phyloP scores from a whole-genome alignment of 2,329 filamentous ascomycete species.

The Pseudocercospora cruenta region DNA sequence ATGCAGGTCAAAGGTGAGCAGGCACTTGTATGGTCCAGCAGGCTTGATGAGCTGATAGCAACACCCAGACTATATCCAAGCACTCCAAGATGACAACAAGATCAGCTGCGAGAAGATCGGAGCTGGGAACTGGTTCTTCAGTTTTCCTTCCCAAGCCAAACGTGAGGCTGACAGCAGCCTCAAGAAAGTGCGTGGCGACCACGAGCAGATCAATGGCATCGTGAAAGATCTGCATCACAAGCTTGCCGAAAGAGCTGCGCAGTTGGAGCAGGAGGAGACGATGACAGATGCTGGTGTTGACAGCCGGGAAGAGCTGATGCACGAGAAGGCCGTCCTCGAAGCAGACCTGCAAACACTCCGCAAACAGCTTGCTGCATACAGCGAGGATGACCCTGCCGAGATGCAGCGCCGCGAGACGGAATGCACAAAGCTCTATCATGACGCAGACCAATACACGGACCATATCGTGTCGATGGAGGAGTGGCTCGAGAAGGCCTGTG shows the following conservation, averaged over 20 bases:
- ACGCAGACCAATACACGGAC: slow-evolving; percentile 47
- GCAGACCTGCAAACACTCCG: slow-evolving; percentile 44
- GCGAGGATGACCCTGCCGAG: slow-evolving; percentile 51
- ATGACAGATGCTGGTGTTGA: slow-evolving; percentile 40
- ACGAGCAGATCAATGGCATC: slow-evolving; percentile 41
- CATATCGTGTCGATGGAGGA: slow-evolving; percentile 52
- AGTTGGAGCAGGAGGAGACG: slow-evolving; percentile 44
- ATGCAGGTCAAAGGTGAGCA: slow-evolving; percentile 55
- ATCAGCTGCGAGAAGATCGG: slow-evolving; percentile 71
- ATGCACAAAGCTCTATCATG: slow-evolving; percentile 33
- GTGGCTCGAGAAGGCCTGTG: slow-evolving; percentile 46
- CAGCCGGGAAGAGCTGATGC: slow-evolving; percentile 43
- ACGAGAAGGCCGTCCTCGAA: slow-evolving; percentile 41
- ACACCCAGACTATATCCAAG: slow-evolving; percentile 61
- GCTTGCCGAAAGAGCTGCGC: slow-evolving; percentile 44
- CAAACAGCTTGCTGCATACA: slow-evolving; percentile 49
- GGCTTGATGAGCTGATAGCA: background rate
- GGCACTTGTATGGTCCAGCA: background rate
- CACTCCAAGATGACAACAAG: slow-evolving; percentile 63
- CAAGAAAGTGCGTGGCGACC: slow-evolving; percentile 42
- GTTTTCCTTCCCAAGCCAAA: slow-evolving; percentile 63
- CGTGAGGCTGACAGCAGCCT: slow-evolving; percentile 48
- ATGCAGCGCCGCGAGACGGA: slow-evolving; percentile 46
- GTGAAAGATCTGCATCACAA: slow-evolving; percentile 46
- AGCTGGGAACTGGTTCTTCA: slow-evolving; percentile 74